Evolutionary conservation across 495 filamentous ascomycete genomes (phyloP).

Genomic region (Tricharina praecox): DNA sequence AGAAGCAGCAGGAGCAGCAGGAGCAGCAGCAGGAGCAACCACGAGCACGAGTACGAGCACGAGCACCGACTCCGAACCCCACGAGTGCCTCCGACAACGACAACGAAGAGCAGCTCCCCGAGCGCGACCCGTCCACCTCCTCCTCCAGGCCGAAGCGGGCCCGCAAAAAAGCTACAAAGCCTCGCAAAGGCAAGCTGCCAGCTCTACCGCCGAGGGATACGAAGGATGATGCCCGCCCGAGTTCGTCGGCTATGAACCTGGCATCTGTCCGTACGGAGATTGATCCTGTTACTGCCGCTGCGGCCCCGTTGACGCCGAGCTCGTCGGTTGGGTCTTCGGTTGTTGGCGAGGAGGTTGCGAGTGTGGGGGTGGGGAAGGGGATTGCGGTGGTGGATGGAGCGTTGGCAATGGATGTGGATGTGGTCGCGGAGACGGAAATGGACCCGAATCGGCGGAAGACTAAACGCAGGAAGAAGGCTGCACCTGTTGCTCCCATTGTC

Average conservation of each 20-base stretch:
- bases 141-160: too few relatives aligned
- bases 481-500: too few relatives aligned
- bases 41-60: background rate
- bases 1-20: background rate
- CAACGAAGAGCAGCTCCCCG: background rate
- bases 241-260: background rate
- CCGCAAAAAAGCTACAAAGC: too few relatives aligned
- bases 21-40: background rate
- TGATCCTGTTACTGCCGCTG: conserved; percentile 9
- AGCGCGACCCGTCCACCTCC: too few relatives aligned
- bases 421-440: conserved; percentile 3
- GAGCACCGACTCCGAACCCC: background rate
- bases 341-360: background rate
- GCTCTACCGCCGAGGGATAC: background rate
- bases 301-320: conserved; percentile 11
- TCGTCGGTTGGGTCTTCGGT: conserved; percentile 9
- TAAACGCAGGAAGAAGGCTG: conserved; percentile 38
- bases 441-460: conserved; percentile 32
- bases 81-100: background rate
- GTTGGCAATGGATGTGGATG: too few relatives aligned
- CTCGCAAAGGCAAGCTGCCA: too few relatives aligned
- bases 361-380: too few relatives aligned
- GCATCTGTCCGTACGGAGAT: background rate
- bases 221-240: background rate
- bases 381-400: too few relatives aligned